Conservation (phyloP, 2,329 filamentous ascomycete species). For the Exophiala aquamarina region DNA sequence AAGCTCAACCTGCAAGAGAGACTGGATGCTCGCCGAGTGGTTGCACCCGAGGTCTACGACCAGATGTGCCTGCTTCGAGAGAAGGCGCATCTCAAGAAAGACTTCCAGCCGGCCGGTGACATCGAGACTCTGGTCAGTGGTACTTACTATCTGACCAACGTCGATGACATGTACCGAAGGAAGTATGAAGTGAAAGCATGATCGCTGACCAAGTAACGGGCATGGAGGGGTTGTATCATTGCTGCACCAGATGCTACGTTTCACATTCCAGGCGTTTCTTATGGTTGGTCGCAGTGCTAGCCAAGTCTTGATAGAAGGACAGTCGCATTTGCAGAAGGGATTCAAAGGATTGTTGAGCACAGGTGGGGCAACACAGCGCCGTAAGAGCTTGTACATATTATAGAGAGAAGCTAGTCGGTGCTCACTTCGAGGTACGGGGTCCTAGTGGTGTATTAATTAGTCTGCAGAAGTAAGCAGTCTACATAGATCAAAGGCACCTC, state of each 20-base stretch:
- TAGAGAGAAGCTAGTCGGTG: too few species aligned
- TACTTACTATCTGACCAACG: constrained; percentile 75
- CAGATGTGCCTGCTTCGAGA: constrained; percentile 79
- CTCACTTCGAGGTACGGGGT: too few species aligned
- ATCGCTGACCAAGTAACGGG: constrained; percentile 12
- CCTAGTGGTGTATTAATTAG: not conserved
- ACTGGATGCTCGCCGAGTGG: constrained; percentile 63
- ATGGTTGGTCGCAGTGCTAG: constrained; percentile 19
- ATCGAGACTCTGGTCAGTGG: constrained; percentile 64
- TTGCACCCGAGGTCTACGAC: constrained; percentile 73
- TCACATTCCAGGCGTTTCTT: constrained; percentile 18
- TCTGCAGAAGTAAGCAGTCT: too few species aligned
- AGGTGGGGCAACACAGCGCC: too few species aligned
- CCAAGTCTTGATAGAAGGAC: constrained; percentile 10
- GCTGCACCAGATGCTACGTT: constrained; percentile 19
- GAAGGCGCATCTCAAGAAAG: constrained; percentile 79
- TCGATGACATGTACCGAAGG: constrained; percentile 85
- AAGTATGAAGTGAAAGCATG: constrained; percentile 75
- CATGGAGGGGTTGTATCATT: constrained; percentile 9
- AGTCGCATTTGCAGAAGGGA: not conserved
- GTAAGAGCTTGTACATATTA: too few species aligned
- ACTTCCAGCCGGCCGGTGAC: constrained; percentile 69
- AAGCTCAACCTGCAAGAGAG: constrained; percentile 68
- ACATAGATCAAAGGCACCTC: too few species aligned
- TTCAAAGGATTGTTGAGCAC: not conserved